Evolutionary conservation across 1,284 basidiomycete genomes (phyloP), one percentile per base, ranked within the genome.

Genomic region (Heterobasidion irregulare): DNA sequence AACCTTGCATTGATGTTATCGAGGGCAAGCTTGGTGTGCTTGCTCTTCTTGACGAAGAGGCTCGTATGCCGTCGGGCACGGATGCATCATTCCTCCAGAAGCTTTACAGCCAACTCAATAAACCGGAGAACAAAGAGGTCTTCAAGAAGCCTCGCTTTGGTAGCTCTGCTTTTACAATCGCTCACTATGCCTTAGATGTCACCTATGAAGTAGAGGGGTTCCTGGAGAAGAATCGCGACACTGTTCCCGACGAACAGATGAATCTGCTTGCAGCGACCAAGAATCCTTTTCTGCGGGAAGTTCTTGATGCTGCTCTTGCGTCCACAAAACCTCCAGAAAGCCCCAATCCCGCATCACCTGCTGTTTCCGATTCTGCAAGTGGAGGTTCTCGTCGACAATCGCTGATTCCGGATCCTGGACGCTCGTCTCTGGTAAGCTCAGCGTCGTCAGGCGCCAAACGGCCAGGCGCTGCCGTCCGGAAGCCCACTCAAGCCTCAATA

Each of bases 61-160:
- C 97, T 12, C 92, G 97, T 55, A 75, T 99, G 53, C 97, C 97
- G 0, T 78, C 96, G 0, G 97, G 97, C 19, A 94, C 89, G 26
- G 97, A 99, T 69, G 72, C 84, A 10, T 94, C 94, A 3, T 95
- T 99, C 72, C 78, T 98, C 44, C 92, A 94, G 68, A 99, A 99
- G 69, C 80, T 99, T 16, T 87, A 96, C 70, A 79, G 78, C 36
- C 94, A 98, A 68, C 84, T 99, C 52, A 70, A 75, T 52, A 95
- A 93, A 65, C 86, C 92, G 12, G 87, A 91, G 64, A 89, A 89
- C 73, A 92, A 92, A 67, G 80, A 82, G 41, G 87, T 98, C 2
- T 98, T 92, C 83, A 98, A 98, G 75, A 98, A 98, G 72, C 96
- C 97, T 46, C 84, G 97, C 33, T 99, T 99, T 70, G 95, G 96